Base-by-base conservation (phyloP, 306 rosid genomes). In the Nissolia schottii region DNA sequence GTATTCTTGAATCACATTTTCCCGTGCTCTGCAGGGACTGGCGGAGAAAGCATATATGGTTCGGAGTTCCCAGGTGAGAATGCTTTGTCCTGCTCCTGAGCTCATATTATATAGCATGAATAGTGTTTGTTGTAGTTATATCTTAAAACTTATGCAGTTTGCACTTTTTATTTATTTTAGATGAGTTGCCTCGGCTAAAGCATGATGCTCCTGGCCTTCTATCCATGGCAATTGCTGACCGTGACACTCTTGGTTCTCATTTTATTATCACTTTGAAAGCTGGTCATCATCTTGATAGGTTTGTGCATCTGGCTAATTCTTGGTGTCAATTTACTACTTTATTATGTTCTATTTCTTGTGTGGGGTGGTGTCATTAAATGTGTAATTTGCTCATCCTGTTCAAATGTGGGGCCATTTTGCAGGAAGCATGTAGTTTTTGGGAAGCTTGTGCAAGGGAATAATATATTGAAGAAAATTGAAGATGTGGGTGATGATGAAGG, bases 11-110 rank as follows among this genome's bases (percentile, higher is more conserved):
- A 5, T 67, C 59, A 66, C 29, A 70, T 64, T 66, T 59, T 70
- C 51, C 38, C 5, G 11, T 73, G 61, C 65, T 74, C 67, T 74
- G 76, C 86, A 94, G 98, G 99, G 66, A 86, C 97, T 51, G 88
- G 87, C 71, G 99, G 99, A 61, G 99, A 94, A 85, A 91, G 99
- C 85, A 91, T 94, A 73, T 94, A 94, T 20, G 96, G 93, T 10
- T 84, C 71, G 0, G 80, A 88, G 73, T 91, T 94, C 77, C 99
- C 97, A 77, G 99, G 99, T 94, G 64, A 85, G 81, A 61, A n/a
- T n/a, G n/a, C n/a, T n/a, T 37, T 27, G 58, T 50, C 12, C 3
- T 19, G 15, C 24, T 32, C 54, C 14, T 25, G 18, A 40, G 31
- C 48, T 65, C 63, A 35, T 22, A 24, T 67, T 58, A 6, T 27